Base-by-base conservation (phyloP, 805 yeast genomes). In the Cyberlindnera americana region DNA sequence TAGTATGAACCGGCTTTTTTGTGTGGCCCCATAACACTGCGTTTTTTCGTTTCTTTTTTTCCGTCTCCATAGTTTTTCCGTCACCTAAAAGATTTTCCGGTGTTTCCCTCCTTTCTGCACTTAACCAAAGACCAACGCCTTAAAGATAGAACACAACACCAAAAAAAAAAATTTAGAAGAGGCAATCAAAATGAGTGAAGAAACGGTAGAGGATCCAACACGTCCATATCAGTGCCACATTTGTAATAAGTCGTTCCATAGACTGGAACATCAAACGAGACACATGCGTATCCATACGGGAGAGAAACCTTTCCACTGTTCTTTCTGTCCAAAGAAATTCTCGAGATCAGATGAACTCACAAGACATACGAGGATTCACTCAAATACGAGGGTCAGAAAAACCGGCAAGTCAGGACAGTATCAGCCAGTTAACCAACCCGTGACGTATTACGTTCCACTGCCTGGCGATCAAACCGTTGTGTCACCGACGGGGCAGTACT, bases 271-370 rank as follows among this genome's bases (percentile, higher is more conserved):
- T 61, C 95, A 86, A 58, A 88, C 95, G 11, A 73, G 96, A 50
- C 96, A 88, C 60, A 83, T 89, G 50, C 70, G 96, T 42, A 88
- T 95, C 9, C 96, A 88, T 64, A 88, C 96, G 1, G 96, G 96
- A 35, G 95, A 88, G 60, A 85, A 87, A 59, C 95, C 96, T 3
- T 93, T 85, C 57, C 80, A 78, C 35, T 88, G 96, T 62, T 74
- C 79, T 15, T 87, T 75, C 51, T 88, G 96, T 64, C 61, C 78
- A 38, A 87, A 89, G 61, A 71, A 83, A 47, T 88, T 88, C 57
- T 75, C 84, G 42, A 73, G 96, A 47, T 72, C 81, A 19, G 96
- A 89, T 63, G 96, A 88, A 64, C 71, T 88, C 41, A 88, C 95
- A 12, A 70, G 96, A 50, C 96, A 88, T 63, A 70, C 83, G 35